Evolutionary conservation across 176 grass and related monocot species (phyloP).

Genomic region (Zea mays): Zm-B73-REFERENCE-NAM-5.0 NC_050096.1:251121501-251122000

Average conservation of each 20-base stretch:
- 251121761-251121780: background rate
- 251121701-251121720: no score
- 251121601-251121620: no score
- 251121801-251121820: background rate
- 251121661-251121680: no score
- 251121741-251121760: no score
- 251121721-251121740: no score
- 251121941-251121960: constrained; percentile 66
- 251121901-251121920: constrained; percentile 78
- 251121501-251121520: background rate
- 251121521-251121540: no score
- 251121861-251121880: background rate
- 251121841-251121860: background rate
- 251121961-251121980: constrained; percentile 82
- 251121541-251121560: no score
- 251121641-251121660: no score
- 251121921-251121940: constrained; percentile 62
- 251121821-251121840: background rate
- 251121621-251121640: no score
- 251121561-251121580: no score
- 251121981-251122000: constrained; percentile 67
- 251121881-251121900: background rate
- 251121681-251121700: background rate
- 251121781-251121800: background rate
- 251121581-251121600: background rate